Conservation (phyloP, 2,329 filamentous ascomycete genomes). For the Aspergillus texensis region DNA sequence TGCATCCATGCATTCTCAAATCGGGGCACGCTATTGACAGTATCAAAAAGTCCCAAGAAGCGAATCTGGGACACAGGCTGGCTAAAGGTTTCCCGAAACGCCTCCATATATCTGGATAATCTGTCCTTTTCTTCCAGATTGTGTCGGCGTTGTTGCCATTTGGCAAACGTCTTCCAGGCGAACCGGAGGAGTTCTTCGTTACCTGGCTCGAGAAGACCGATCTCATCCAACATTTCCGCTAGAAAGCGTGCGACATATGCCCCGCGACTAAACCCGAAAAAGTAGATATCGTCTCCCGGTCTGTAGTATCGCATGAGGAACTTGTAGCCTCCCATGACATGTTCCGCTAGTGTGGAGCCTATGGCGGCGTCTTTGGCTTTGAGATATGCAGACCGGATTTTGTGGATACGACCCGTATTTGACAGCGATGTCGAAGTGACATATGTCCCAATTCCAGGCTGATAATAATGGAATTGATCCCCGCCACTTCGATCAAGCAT, state of each 20-base stretch:
- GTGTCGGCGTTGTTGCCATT: constrained; percentile 42
- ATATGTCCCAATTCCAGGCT: constrained; percentile 50
- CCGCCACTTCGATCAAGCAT: constrained; percentile 46
- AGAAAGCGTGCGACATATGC: constrained; percentile 74
- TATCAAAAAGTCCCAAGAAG: constrained; percentile 79
- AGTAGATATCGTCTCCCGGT: constrained; percentile 63
- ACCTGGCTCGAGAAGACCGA: constrained; percentile 76
- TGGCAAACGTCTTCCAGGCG: constrained; percentile 66
- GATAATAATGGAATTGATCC: constrained; percentile 47
- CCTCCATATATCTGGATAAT: constrained; percentile 74
- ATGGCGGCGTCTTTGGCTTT: constrained; percentile 68
- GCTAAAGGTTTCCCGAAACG: constrained; percentile 78
- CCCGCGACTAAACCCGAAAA: constrained; percentile 75
- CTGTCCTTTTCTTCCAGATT: constrained; percentile 36
- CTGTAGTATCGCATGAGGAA: constrained; percentile 76
- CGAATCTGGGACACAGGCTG: constrained; percentile 71
- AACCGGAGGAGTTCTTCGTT: constrained; percentile 86
- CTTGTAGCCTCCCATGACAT: constrained; percentile 81
- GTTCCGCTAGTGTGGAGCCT: constrained; percentile 77
- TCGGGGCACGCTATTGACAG: constrained; percentile 75
- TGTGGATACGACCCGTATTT: constrained; percentile 34
- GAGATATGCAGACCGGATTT: constrained; percentile 57
- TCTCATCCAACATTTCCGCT: constrained; percentile 82
- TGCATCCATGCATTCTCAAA: constrained; percentile 76
- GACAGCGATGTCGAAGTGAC: constrained; percentile 39